Percentiles rank a stretch among this genome's conserved stretches.
These are phyloP conservation scores for Polyrhizophydium stewartii DNA, from an alignment of 371 early-diverging fungal species.

Conservation along the genomic window DNA sequence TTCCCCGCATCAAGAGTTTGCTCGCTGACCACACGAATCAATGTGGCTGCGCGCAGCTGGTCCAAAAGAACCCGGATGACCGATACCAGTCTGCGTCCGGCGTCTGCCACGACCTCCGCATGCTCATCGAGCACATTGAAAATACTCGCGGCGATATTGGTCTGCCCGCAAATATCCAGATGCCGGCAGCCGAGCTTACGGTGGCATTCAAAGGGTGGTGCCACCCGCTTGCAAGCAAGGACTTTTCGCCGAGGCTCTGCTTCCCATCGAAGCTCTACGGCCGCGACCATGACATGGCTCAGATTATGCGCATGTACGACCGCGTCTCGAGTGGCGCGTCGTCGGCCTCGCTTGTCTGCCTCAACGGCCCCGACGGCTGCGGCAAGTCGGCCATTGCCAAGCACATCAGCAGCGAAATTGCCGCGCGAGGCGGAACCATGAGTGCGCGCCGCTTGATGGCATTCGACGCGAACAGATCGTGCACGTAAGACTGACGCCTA, in stretches of 20 bases:
- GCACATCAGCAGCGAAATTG: too few species aligned
- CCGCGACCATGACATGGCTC: constrained; percentile 14
- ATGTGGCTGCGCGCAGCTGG: constrained; percentile 17
- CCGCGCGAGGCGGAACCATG: too few species aligned
- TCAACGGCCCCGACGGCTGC: constrained; percentile 17
- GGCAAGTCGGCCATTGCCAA: constrained; percentile 31
- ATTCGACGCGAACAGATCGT: too few species aligned
- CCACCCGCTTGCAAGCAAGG: constrained; percentile 21
- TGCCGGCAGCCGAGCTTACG: constrained; percentile 19
- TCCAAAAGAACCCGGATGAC: constrained; percentile 33
- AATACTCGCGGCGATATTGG: neutral
- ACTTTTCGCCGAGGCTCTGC: constrained; percentile 23
- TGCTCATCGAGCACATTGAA: constrained; percentile 10
- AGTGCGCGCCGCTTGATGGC: too few species aligned
- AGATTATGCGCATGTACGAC: constrained; percentile 11
- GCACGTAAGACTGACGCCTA: too few species aligned
- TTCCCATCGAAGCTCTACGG: constrained; percentile 36
- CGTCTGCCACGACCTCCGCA: constrained; percentile 25
- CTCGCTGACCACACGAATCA: neutral
- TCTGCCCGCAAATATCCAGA: neutral
- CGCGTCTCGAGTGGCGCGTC: constrained; percentile 4
- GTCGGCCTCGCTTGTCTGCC: constrained; percentile 8
- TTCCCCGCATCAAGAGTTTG: too few species aligned
- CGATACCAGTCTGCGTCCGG: constrained; percentile 39
- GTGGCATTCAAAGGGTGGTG: constrained; percentile 12